Evolutionary conservation across 1,284 basidiomycete species (phyloP), one percentile per base, ranked within the genome.

Genomic region (Rhodofomes roseus): DNA sequence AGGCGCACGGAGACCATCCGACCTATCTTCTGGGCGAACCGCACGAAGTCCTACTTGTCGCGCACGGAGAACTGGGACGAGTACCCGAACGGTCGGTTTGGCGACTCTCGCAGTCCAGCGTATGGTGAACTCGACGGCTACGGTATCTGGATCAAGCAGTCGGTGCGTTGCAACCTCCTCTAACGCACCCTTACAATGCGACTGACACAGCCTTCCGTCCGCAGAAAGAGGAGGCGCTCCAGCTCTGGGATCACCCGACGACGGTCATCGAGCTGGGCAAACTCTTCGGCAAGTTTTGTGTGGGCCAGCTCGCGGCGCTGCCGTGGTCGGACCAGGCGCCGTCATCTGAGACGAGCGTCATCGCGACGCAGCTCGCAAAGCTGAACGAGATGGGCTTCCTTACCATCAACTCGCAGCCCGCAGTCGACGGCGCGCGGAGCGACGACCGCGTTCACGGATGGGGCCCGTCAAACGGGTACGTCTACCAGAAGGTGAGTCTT

Each of bases 61-160:
- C 89, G 95, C 55, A 96, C 94, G 23, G 92, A 94, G 72, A 92
- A 95, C 70, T 99, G 96, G 96, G 96, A 99, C 74, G 97, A 99
- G 76, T 99, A 96, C 74, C 96, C 96, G 51, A 99, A 99, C 74
- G 97, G 96, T 65, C 92, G 96, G 64, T 99, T 97, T 71, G 97
- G 96, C 68, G 96, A 99, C 75, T 90, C 96, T 14, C 86, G 96
- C 61, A 93, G 90, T 81, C 96, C 96, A 23, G 97, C 97, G 2
- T 99, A 97, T 68, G 96, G 96, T 70, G 97, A 99, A 76, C 80
- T 98, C 59, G 96, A 99, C 70, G 96, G 95, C 3, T 98, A 96
- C 73, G 93, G 93, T 58, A 85, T 95, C 54, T 90, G 82, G 74
- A 85, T 94, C 70, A 90, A 93, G 72, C 89, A 95, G 73, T 82